phyloP scores from a whole-genome alignment of 345 rosid species.

The Citrus inodora region DNA sequence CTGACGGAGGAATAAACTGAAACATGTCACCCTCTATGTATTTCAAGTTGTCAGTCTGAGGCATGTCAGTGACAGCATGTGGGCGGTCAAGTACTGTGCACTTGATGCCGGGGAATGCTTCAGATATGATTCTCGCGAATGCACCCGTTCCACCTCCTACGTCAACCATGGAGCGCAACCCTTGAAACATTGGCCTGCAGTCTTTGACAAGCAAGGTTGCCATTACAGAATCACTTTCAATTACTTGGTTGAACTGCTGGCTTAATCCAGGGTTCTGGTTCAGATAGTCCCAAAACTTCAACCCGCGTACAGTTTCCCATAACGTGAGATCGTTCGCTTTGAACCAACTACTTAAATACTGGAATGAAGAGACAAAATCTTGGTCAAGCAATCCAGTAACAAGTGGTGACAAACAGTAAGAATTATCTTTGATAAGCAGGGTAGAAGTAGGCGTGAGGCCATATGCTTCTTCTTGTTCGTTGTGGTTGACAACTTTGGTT shows the following conservation, averaged over 20 bases:
- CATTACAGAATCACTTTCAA: conserved; percentile 18
- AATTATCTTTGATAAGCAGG: conserved; percentile 32
- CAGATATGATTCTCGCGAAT: conserved; percentile 11
- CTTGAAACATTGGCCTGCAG: conserved; percentile 12
- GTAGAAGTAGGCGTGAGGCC: conserved; percentile 31
- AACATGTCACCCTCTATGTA: conserved; percentile 23
- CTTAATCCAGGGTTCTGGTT: too few species aligned
- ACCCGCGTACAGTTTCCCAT: conserved; percentile 15
- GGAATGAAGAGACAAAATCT: conserved; percentile 26
- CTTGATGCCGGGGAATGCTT: conserved; percentile 9
- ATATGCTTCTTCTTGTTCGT: conserved; percentile 24
- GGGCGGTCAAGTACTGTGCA: conserved; percentile 19
- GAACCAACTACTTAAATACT: conserved; percentile 30
- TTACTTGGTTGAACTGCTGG: too few species aligned
- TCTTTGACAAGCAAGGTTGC: conserved; percentile 2
- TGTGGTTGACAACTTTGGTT: background rate
- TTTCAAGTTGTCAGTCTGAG: conserved; percentile 4
- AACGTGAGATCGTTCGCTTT: background rate
- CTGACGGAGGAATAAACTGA: conserved; percentile 11
- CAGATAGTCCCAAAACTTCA: conserved; percentile 2
- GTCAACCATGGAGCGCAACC: conserved; percentile 21
- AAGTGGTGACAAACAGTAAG: conserved; percentile 28
- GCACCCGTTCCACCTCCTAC: conserved; percentile 26
- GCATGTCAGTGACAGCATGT: conserved; percentile 13
- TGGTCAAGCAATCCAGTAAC: conserved; percentile 28